Base-by-base conservation (phyloP, 805 yeast species). In the Millerozyma acaciae region DNA sequence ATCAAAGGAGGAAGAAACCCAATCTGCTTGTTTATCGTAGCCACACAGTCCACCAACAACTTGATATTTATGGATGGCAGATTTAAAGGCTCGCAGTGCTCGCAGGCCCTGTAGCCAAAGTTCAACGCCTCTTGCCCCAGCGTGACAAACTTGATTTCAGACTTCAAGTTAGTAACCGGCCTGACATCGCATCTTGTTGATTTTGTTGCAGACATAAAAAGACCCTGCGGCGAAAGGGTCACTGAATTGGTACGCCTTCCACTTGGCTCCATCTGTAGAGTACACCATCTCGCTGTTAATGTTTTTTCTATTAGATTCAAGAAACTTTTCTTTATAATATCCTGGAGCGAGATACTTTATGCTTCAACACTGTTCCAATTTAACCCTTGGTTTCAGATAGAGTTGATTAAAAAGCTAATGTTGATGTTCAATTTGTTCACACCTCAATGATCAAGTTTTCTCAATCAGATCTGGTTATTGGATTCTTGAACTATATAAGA, bases 191-290 rank as follows among this genome's bases (percentile, higher is more conserved):
- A 82, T 43, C 34, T 61, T 60, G 16, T 55, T 54, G 19, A 57
- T 51, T 37, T 60, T 60, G 50, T 70, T 68, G 45, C 77, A 67
- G 15, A 76, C 81, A 30, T 64, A 57, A 43, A 80, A 81, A 16
- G 75, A 58, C 26, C 73, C 73, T 0, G 80, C 71, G 8, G 84
- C 80, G 45, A 75, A 76, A 1, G 86, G 84, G 47, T 80, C 86
- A 38, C 72, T 64, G 52, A 75, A 76, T 47, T 76, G 79, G 52
- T 76, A 78, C 1, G 84, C 84, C 33, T 70, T 74, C 80, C 80
- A 75, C 47, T 68, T 76, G 25, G 72, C 53, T 9, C 59, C 48
- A 26, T 70, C 74, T 5, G 70, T 51, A 1, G 65, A 51, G 49
- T 73, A 72, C 26, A 56, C 57, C 69, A 62, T 65, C 24, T 21